These are phyloP conservation scores for Sarocladiaceae sp. DNA, from an alignment of 2,329 filamentous ascomycete species.

Conservation along the genomic window DNA sequence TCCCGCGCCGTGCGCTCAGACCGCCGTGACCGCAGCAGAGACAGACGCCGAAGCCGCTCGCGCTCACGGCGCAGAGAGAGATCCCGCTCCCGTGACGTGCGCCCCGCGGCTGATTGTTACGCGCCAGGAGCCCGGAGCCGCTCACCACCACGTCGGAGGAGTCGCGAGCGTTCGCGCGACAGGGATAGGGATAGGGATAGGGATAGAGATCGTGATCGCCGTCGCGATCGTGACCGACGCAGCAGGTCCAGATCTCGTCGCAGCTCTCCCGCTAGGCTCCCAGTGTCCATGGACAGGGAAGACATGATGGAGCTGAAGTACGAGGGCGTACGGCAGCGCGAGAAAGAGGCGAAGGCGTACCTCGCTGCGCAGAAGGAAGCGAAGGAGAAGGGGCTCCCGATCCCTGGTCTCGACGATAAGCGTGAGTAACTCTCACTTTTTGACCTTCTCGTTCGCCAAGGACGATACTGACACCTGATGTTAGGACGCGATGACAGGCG, in stretches of 20 bases:
- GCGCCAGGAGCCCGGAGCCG: conserved; percentile 23
- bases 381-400: conserved; percentile 49
- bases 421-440: conserved; percentile 12
- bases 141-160: conserved; percentile 15
- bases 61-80: conserved; percentile 21
- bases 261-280: conserved; percentile 12
- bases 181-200: conserved; percentile 14
- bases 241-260: conserved; percentile 39
- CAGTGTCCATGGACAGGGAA: conserved; percentile 32
- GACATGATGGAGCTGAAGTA: conserved; percentile 52
- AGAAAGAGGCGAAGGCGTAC: conserved; percentile 59
- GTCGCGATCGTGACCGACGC: conserved; percentile 19
- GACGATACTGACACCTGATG: not conserved
- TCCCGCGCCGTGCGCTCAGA: too few species aligned
- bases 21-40: conserved; percentile 23
- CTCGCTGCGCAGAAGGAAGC: conserved; percentile 56
- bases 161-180: conserved; percentile 19
- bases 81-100: conserved; percentile 21
- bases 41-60: conserved; percentile 23
- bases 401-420: conserved; percentile 52
- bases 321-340: conserved; percentile 54
- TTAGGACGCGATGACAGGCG: conserved; percentile 13
- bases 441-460: not conserved
- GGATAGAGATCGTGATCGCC: conserved; percentile 15
- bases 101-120: conserved; percentile 23